Base-by-base conservation (phyloP, 768 basidiomycete genomes). In the Suillus americanus region DNA sequence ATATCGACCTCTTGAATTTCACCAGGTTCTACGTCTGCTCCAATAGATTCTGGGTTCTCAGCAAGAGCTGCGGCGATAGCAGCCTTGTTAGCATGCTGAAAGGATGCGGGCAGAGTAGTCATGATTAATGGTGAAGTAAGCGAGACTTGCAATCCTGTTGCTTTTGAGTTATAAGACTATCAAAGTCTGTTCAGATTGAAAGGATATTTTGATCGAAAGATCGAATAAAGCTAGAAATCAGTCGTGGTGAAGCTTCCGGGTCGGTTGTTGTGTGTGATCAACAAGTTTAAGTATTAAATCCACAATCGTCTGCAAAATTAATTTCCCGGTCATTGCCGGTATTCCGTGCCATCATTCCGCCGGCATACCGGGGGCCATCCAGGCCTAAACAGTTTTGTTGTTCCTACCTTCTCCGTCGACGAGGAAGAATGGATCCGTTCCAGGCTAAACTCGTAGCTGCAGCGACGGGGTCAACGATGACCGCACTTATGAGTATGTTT, bases 1-100 rank as follows among this genome's bases (percentile, higher is more conserved):
- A 94, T 91, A 72, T 92, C 89, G 55, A 92, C 83, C 75, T 95
- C 95, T 77, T 92, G 91, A 57, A 92, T 89, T 80, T 95, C 92
- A 64, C 92, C 94, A 13, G 88, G 87, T 75, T 95, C 94, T 12
- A 82, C 70, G 43, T 81, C 77, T 20, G 79, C 78, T 23, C 79
- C 81, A 38, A 75, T 76, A 46, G 75, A 71, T 61, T 73, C 72
- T 69, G 69, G 77, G 69, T 86, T 82, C 64, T 91, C 90, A 51
- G 86, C 80, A 40, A 93, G 75, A 14, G 92, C 92, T 62, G 90
- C 85, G 56, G 83, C 81, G 77, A 94, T 86, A 67, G 92, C 92
- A 71, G 88, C 87, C 79, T 88, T 88, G 75, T 89, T 87, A 53
- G 92, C 91, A 70, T 90, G 88, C n/a, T 90, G 82, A 56, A 90